These are phyloP conservation scores for Cicer cuneatum DNA, from an alignment of 306 rosid genomes.

Conservation along the genomic window DNA sequence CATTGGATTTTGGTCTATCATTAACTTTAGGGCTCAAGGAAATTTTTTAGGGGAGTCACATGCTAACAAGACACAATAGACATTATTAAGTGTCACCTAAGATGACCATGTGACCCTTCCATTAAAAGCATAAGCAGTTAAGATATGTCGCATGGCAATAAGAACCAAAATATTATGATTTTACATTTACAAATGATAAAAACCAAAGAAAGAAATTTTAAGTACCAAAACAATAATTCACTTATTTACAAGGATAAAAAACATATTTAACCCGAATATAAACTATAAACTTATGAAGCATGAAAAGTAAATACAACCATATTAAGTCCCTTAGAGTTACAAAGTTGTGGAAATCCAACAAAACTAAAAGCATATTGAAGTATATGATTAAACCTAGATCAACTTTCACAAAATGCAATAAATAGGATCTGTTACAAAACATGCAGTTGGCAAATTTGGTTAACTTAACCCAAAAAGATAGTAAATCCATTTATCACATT, in stretches of 20 bases:
- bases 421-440: slow-evolving; percentile 7
- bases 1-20: not conserved
- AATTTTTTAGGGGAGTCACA: not conserved
- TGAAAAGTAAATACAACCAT: slow-evolving; percentile 13
- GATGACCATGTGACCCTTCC: slow-evolving; percentile 2
- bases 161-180: not conserved
- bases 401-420: slow-evolving; percentile 17
- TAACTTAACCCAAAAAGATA: slow-evolving; percentile 13
- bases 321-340: not conserved
- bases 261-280: not conserved
- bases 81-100: not conserved
- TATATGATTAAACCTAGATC: slow-evolving; percentile 18
- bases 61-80: slow-evolving; percentile 1
- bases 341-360: slow-evolving; percentile 7
- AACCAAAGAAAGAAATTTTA: not conserved
- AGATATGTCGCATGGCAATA: not conserved
- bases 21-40: not conserved
- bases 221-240: not conserved
- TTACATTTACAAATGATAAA: not conserved
- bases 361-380: slow-evolving; percentile 18
- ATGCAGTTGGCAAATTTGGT: slow-evolving; percentile 22
- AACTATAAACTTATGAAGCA: slow-evolving; percentile 2
- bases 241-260: not conserved
- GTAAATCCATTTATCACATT: slow-evolving; percentile 1
- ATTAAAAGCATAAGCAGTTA: not conserved